Percentiles rank a stretch among this genome's conserved stretches.
These are phyloP conservation scores for Coemansia sp. DNA, from an alignment of 192 early-diverging fungal species.

Conservation along the genomic window DNA sequence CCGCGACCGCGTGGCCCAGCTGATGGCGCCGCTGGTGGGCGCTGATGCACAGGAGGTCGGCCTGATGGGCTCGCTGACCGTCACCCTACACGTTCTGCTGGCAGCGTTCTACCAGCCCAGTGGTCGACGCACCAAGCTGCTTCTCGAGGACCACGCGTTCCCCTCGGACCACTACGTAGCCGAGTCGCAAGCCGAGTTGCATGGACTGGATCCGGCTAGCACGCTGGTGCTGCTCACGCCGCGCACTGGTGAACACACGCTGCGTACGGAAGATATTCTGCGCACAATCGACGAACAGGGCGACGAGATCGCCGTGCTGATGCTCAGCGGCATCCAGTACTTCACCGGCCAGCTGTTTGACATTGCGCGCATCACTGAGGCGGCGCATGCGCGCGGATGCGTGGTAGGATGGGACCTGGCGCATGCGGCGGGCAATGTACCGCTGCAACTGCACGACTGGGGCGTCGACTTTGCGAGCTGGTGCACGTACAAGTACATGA, in stretches of 20 bases:
- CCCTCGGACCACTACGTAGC: conserved; percentile 95
- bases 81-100: conserved; percentile 87
- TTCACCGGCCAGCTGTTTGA: conserved; percentile 92
- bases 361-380: conserved; percentile 77
- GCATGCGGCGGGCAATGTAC: conserved; percentile 93
- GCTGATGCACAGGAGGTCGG: conserved; percentile 63
- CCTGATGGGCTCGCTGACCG: conserved; percentile 90
- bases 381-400: conserved; percentile 78
- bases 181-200: conserved; percentile 83
- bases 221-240: conserved; percentile 75
- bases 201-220: conserved; percentile 60
- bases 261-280: conserved; percentile 82
- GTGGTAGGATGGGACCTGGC: conserved; percentile 93
- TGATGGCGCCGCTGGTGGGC: conserved; percentile 79
- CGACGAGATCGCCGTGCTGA: conserved; percentile 75
- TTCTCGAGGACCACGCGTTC: conserved; percentile 91
- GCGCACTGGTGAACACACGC: conserved; percentile 62
- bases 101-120: conserved; percentile 93
- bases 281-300: conserved; percentile 68
- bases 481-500: conserved; percentile 99
- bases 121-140: conserved; percentile 65
- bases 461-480: conserved; percentile 95
- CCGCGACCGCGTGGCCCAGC: conserved; percentile 70
- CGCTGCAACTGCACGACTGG: conserved; percentile 89
- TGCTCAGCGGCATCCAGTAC: conserved; percentile 90